phyloP scores from a whole-genome alignment of 2,329 filamentous ascomycete species.

The Neofusicoccum sp. region DNA sequence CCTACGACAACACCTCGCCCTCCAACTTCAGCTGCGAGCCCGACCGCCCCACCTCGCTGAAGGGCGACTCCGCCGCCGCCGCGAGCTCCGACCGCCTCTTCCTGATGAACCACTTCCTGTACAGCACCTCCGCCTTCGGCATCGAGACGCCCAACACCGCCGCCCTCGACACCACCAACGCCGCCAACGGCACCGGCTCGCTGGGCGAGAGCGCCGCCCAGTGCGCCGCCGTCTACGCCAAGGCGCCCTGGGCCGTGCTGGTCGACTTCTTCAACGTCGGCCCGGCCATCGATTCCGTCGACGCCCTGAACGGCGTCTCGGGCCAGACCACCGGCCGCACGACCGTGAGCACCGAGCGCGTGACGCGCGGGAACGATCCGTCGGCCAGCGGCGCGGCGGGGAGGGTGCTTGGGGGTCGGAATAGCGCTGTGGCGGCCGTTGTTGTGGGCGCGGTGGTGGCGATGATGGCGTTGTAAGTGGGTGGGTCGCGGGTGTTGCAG shows the following conservation, averaged over 20 bases:
- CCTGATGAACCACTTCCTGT: conserved; percentile 73
- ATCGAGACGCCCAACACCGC: conserved; percentile 34
- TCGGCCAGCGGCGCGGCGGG: background rate
- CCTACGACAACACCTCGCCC: conserved; percentile 59
- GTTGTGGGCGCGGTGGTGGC: background rate
- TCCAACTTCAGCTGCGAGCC: conserved; percentile 67
- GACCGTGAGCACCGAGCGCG: conserved; percentile 21
- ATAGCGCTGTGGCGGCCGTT: background rate
- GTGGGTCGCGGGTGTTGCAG: background rate
- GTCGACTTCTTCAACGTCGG: conserved; percentile 75
- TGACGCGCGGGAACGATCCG: background rate
- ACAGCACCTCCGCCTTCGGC: conserved; percentile 46
- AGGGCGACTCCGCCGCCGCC: conserved; percentile 48
- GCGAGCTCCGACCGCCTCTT: conserved; percentile 59
- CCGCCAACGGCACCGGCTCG: conserved; percentile 54
- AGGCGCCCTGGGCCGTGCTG: conserved; percentile 65
- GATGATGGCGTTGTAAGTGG: background rate
- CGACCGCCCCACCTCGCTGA: conserved; percentile 57
- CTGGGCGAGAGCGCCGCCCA: conserved; percentile 35
- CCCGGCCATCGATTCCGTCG: conserved; percentile 63
- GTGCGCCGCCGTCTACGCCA: conserved; percentile 59
- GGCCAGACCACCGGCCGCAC: conserved; percentile 40
- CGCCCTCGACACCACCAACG: conserved; percentile 62
- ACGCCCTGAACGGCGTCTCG: conserved; percentile 61
- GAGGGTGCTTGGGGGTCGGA: background rate